Conservation (phyloP, 257 asterid species). For the Solanum piurae region DNA sequence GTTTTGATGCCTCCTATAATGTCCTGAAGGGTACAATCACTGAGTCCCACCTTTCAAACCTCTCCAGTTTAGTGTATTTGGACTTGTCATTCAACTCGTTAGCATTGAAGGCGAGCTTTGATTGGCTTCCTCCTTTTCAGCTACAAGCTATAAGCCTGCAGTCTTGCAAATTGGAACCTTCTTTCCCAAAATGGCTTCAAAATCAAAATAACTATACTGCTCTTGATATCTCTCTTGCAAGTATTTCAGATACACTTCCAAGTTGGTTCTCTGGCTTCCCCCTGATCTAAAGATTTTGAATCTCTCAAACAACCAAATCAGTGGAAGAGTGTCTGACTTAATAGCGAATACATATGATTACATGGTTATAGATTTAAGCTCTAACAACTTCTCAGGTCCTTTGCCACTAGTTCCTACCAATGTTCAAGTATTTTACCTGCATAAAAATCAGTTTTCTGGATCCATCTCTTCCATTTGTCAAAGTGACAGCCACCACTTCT, state of each 20-base stretch:
- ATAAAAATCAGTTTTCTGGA: conserved; percentile 11
- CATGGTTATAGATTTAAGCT: conserved; percentile 4
- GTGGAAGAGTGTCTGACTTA: conserved; percentile 12
- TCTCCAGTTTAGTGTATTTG: neutral
- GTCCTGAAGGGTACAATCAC: conserved; percentile 8
- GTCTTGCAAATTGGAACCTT: conserved; percentile 11
- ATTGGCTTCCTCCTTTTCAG: conserved; percentile 23
- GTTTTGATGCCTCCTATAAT: conserved; percentile 1
- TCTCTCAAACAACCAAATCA: conserved; percentile 19
- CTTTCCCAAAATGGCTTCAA: conserved; percentile 22
- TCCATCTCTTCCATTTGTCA: conserved; percentile 15
- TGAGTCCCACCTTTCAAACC: conserved; percentile 4
- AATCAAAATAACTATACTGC: neutral
- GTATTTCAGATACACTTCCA: conserved; percentile 14
- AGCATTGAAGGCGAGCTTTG: neutral
- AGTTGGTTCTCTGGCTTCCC: conserved; percentile 13
- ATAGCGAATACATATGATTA: neutral
- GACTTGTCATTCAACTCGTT: conserved; percentile 10
- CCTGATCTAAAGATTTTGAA: neutral
- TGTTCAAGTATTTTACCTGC: neutral
- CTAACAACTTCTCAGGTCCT: conserved; percentile 14
- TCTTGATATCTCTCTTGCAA: conserved; percentile 11
- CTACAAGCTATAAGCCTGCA: neutral
- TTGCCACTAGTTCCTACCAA: neutral
- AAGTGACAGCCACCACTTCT: accelerated